A percentile compares a stretch with the other conserved stretches of the same genome.
Conservation (phyloP, 2,329 filamentous ascomycete species). For the Hyphodiscus sp. region DNA sequence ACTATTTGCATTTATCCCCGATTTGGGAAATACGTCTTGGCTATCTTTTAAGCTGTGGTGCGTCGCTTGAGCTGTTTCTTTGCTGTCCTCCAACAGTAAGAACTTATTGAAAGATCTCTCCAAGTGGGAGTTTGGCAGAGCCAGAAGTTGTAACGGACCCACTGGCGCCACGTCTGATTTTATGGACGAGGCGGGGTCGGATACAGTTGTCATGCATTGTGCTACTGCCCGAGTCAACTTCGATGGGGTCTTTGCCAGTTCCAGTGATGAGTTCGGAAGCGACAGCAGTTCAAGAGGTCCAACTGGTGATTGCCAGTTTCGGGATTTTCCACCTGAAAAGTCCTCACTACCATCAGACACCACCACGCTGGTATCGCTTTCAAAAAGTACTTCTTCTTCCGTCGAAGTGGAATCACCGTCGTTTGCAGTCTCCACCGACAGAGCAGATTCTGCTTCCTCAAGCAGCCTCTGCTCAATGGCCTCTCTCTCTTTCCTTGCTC, state of each 20-base stretch:
- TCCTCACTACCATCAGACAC: conserved; percentile 26
- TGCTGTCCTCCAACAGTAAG: background rate
- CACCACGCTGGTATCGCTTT: background rate
- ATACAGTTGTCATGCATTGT: background rate
- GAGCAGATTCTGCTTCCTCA: conserved; percentile 36
- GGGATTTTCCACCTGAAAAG: background rate
- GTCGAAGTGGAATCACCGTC: background rate
- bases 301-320: conserved; percentile 13
- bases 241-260: conserved; percentile 19
- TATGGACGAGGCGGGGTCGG: background rate
- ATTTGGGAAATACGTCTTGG: background rate
- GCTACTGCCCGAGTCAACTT: background rate
- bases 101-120: background rate
- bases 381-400: background rate
- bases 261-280: conserved; percentile 46
- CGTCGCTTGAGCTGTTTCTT: background rate
- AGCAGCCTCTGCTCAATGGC: conserved; percentile 67
- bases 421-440: background rate
- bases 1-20: background rate
- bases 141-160: conserved; percentile 30
- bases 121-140: conserved; percentile 42
- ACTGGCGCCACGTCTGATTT: conserved; percentile 12
- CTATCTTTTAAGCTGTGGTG: background rate
- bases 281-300: conserved; percentile 38
- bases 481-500: conserved; percentile 81